Percentiles rank a stretch among this genome's conserved stretches.
Evolutionary conservation across 257 asterid species (phyloP).

Genomic region (Fraxinus excelsior): DNA sequence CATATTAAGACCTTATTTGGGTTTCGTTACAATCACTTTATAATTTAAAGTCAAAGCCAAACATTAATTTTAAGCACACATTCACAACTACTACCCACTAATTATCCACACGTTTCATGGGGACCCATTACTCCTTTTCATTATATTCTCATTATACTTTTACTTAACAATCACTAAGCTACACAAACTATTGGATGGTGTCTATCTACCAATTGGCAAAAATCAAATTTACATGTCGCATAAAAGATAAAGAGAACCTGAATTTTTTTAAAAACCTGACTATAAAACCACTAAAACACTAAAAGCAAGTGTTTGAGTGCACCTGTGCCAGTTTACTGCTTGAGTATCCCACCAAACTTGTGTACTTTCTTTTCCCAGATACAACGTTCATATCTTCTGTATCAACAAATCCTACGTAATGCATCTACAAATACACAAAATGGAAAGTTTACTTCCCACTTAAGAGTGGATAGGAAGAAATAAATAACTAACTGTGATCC

Average conservation of each 20-base stretch:
- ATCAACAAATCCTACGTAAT: slow-evolving; percentile 89
- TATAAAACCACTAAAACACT: not conserved
- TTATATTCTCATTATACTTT: too few species aligned
- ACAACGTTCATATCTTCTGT: slow-evolving; percentile 93
- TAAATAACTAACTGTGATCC: not conserved
- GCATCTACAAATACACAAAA: slow-evolving; percentile 62
- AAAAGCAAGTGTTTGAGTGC: slow-evolving; percentile 25
- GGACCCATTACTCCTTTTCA: too few species aligned
- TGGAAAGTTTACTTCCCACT: slow-evolving; percentile 16
- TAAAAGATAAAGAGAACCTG: slow-evolving; percentile 8
- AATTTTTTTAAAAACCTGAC: not conserved
- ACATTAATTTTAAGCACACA: too few species aligned
- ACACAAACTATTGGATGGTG: slow-evolving; percentile 8
- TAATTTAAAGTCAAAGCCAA: too few species aligned
- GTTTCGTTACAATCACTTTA: too few species aligned
- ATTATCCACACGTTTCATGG: too few species aligned
- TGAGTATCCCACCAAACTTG: slow-evolving; percentile 76
- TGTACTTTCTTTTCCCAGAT: slow-evolving; percentile 78
- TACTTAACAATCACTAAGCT: not conserved
- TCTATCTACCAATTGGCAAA: slow-evolving; percentile 4
- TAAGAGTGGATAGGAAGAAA: slow-evolving; percentile 22
- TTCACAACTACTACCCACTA: too few species aligned
- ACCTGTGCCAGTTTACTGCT: slow-evolving; percentile 97
- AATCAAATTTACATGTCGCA: not conserved
- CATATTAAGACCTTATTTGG: not conserved